These are phyloP conservation scores for Bimuria novae-zelandiae DNA, from an alignment of 2,329 filamentous ascomycete species.

Conservation along the genomic window DNA sequence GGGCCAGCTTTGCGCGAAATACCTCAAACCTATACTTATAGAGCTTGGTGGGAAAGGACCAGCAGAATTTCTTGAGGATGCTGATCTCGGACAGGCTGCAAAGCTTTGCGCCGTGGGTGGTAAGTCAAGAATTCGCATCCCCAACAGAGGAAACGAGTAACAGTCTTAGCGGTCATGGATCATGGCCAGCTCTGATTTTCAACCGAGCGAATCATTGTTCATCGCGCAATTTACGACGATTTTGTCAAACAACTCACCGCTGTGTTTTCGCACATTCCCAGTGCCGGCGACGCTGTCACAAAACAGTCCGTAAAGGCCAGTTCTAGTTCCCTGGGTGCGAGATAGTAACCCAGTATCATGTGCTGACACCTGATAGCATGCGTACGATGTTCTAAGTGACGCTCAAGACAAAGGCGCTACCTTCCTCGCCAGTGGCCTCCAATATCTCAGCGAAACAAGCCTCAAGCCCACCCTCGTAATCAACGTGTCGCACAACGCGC, in stretches of 20 bases:
- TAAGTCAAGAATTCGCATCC: neutral
- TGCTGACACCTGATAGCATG: slow-evolving; percentile 20
- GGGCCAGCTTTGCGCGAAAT: slow-evolving; percentile 67
- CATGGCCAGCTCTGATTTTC: slow-evolving; percentile 81
- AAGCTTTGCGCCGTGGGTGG: slow-evolving; percentile 28
- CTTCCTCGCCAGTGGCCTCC: slow-evolving; percentile 54
- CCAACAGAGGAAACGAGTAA: neutral
- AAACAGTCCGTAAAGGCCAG: slow-evolving; percentile 25
- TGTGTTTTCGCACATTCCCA: slow-evolving; percentile 49
- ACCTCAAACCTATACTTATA: slow-evolving; percentile 77
- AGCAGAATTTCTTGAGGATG: slow-evolving; percentile 77
- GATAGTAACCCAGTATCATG: too few relatives aligned
- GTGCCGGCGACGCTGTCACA: slow-evolving; percentile 46
- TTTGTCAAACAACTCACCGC: slow-evolving; percentile 55
- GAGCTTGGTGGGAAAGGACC: slow-evolving; percentile 83
- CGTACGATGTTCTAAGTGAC: slow-evolving; percentile 53
- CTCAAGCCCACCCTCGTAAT: slow-evolving; percentile 69
- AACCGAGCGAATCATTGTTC: slow-evolving; percentile 73
- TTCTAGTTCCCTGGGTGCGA: neutral
- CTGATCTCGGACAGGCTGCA: slow-evolving; percentile 53
- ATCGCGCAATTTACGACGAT: slow-evolving; percentile 55
- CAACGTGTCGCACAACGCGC: slow-evolving; percentile 68
- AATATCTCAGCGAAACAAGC: slow-evolving; percentile 47
- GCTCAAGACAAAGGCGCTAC: slow-evolving; percentile 61
- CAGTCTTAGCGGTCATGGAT: slow-evolving; percentile 15